Conservation (phyloP, 768 basidiomycete species). For the Boletus huronensis region DNA sequence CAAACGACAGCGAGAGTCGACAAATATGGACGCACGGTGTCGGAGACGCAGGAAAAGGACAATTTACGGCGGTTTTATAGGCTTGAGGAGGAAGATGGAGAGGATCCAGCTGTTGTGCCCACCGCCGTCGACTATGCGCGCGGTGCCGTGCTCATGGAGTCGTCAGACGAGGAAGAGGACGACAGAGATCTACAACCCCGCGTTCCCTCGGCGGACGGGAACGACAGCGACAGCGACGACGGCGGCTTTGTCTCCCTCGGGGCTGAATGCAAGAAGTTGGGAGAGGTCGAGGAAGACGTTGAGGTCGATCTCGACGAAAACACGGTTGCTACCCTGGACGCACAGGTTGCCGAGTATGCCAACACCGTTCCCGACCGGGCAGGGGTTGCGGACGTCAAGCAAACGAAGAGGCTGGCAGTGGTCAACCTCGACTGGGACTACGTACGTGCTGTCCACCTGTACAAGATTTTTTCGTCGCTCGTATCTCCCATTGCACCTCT, state of each 20-base stretch:
- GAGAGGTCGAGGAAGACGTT: slow-evolving; percentile 37
- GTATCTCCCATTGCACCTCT: slow-evolving; percentile 58
- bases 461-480: slow-evolving; percentile 88
- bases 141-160: slow-evolving; percentile 83
- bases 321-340: slow-evolving; percentile 65
- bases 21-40: slow-evolving; percentile 81
- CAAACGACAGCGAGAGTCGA: slow-evolving; percentile 58
- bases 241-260: slow-evolving; percentile 52
- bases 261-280: slow-evolving; percentile 27
- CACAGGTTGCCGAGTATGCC: slow-evolving; percentile 63
- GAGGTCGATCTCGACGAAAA: slow-evolving; percentile 83
- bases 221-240: slow-evolving; percentile 46
- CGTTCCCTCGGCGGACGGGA: slow-evolving; percentile 32
- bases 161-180: slow-evolving; percentile 73
- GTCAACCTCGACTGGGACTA: slow-evolving; percentile 99
- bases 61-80: slow-evolving; percentile 80
- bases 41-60: slow-evolving; percentile 68
- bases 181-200: slow-evolving; percentile 9
- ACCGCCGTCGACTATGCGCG: slow-evolving; percentile 78
- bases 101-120: slow-evolving; percentile 15
- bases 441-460: slow-evolving; percentile 83
- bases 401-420: slow-evolving; percentile 73
- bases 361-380: slow-evolving; percentile 46
- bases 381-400: slow-evolving; percentile 37
- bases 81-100: slow-evolving; percentile 42